Conservation (phyloP, 352 stramenopile species). For the Aphanomyces stellatus region DNA sequence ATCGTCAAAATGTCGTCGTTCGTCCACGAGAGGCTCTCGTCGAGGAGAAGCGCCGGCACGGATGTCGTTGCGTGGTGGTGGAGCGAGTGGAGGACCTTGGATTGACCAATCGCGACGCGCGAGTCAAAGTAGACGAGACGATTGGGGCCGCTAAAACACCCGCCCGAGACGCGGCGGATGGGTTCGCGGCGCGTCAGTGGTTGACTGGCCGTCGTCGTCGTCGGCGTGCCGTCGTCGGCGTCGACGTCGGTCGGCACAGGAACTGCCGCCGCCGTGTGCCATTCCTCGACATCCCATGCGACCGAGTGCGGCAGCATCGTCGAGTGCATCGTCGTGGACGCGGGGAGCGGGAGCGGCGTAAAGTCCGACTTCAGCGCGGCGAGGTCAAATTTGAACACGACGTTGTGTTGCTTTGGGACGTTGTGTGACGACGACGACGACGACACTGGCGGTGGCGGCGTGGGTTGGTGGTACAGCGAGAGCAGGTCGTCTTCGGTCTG, state of each 20-base stretch:
- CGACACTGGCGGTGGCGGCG: too few species aligned
- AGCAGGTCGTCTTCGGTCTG: neutral
- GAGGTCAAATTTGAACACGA: slow-evolving; percentile 56
- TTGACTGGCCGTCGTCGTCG: neutral
- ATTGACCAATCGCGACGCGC: slow-evolving; percentile 63
- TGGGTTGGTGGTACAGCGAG: too few species aligned
- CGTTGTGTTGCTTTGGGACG: slow-evolving; percentile 24
- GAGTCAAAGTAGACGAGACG: slow-evolving; percentile 81
- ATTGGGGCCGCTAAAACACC: slow-evolving; percentile 76
- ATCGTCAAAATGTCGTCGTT: neutral
- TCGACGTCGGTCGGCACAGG: neutral
- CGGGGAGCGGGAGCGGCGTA: slow-evolving; percentile 53
- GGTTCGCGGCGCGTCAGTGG: slow-evolving; percentile 20
- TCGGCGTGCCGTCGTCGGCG: neutral
- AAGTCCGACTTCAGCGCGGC: slow-evolving; percentile 64
- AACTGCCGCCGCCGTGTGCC: neutral
- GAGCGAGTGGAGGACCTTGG: slow-evolving; percentile 2
- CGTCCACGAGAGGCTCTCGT: neutral
- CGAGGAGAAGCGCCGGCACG: neutral
- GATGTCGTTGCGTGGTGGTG: neutral
- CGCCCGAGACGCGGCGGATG: slow-evolving; percentile 69
- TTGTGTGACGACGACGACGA: too few species aligned
- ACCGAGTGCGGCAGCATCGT: neutral
- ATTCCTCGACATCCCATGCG: slow-evolving; percentile 7
- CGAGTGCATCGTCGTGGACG: slow-evolving; percentile 34